Evolutionary conservation across 495 filamentous ascomycete genomes (phyloP), one percentile per base, ranked within the genome.

Genomic region (Xylaria acuta): DNA sequence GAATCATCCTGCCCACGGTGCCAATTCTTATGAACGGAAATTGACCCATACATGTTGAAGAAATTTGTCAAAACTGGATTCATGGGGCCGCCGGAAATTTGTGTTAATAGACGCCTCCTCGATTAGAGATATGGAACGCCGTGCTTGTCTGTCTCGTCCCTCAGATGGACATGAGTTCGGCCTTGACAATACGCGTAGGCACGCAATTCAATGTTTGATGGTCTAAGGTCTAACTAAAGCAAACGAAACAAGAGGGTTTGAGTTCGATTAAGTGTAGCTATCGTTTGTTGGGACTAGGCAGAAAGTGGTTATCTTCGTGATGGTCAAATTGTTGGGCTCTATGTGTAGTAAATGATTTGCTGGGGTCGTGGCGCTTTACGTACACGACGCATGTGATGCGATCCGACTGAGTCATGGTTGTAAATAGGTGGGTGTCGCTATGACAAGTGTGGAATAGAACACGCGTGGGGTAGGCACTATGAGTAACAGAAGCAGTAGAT

Each of bases 391-490:
- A 32, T 67, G 16, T 51, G 14, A 67, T 53, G 41, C 11, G 20
- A 51, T 67, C 32, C 27, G 45, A 53, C 45, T 27, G 64, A 67
- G 30, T 67, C 64, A 53, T 65, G 22, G 16, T 14, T 32, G 27
- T 25, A 18, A 47, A 9, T 34, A 43, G 43, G 40, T 65, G 63
- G 63, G 30, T 3, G 64, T 53, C 7, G 43, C 20, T 22, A 67
- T 32, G n/a, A 38, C 41, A 53, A 53, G 62, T n/a, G 62, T 20
- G 36, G 40, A 32, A 25, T 5, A 6, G 12, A 45, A 25, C 32
- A 30, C 11, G 20, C 45, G 8, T 53, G 38, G 43, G 41, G 30
- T 30, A 32, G 25, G 8, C 4, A 32, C 22, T 5, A 62, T 25
- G 25, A 22, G 0, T 7, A 22, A 40, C 51, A 2, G 32, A 60